These are phyloP conservation scores for Pseudozyma pruni DNA, from an alignment of 1,284 basidiomycete species.

Conservation along the genomic window DNA sequence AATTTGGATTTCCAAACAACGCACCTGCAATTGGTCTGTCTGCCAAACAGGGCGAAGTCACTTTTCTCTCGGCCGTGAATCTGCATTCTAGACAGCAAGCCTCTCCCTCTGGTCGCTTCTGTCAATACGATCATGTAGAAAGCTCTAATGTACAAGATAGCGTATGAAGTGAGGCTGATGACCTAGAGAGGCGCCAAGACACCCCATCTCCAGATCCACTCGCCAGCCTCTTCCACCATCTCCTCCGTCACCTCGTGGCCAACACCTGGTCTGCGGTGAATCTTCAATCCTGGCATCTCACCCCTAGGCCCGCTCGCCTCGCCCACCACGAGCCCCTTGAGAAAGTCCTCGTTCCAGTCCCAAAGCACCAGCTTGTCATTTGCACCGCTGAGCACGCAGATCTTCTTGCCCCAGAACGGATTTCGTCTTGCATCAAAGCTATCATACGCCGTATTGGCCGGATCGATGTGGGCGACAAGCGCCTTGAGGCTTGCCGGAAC, in stretches of 20 bases:
- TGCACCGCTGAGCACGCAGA: constrained; percentile 59
- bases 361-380: constrained; percentile 61
- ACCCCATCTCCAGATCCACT: constrained; percentile 59
- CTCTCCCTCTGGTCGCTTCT: too few species aligned
- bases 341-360: constrained; percentile 61
- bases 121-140: too few species aligned
- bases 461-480: constrained; percentile 57
- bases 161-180: not conserved
- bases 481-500: constrained; percentile 57
- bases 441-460: constrained; percentile 49
- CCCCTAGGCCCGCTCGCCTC: constrained; percentile 34
- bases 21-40: constrained; percentile 18
- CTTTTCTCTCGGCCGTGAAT: too few species aligned
- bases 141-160: not conserved
- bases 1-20: constrained; percentile 44
- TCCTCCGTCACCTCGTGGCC: constrained; percentile 58
- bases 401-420: constrained; percentile 64
- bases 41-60: too few species aligned
- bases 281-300: constrained; percentile 47
- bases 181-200: constrained; percentile 21
- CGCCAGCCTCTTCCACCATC: constrained; percentile 60
- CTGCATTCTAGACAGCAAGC: too few species aligned
- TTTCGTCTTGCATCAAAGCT: constrained; percentile 35
- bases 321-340: constrained; percentile 52
- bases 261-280: constrained; percentile 42